Conservation (phyloP, 805 yeast genomes). For the Priceomyces castillae region DNA sequence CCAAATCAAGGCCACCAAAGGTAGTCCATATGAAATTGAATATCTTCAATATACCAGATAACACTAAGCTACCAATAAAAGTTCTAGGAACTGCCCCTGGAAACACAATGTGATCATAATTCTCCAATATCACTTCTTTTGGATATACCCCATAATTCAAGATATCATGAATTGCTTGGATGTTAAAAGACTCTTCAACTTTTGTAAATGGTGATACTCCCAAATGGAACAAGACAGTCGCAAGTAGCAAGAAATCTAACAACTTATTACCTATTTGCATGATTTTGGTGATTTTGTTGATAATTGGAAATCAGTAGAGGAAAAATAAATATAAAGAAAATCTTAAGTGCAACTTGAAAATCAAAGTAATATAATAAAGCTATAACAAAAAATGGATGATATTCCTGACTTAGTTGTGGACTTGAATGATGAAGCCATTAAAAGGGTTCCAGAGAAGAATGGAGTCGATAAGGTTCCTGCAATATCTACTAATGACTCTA, state of each 20-base stretch:
- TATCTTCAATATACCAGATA: slow-evolving; percentile 36
- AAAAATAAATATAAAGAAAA: too few species aligned
- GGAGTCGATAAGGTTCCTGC: background rate
- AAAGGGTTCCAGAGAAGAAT: background rate
- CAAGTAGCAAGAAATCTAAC: slow-evolving; percentile 37
- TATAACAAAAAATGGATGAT: slow-evolving; percentile 17
- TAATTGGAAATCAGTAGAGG: background rate
- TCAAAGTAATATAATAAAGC: too few species aligned
- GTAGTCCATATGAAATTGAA: slow-evolving; percentile 34
- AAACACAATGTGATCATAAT: slow-evolving; percentile 72
- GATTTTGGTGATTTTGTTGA: background rate
- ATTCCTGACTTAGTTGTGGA: slow-evolving; percentile 35
- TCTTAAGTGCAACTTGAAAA: too few species aligned
- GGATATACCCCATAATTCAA: slow-evolving; percentile 55
- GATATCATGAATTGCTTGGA: slow-evolving; percentile 86
- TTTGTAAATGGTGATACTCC: slow-evolving; percentile 76
- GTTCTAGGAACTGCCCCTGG: slow-evolving; percentile 92
- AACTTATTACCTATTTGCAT: slow-evolving; percentile 18
- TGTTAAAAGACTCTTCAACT: slow-evolving; percentile 90
- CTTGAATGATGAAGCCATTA: slow-evolving; percentile 8
- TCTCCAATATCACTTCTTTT: slow-evolving; percentile 23
- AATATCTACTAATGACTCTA: slow-evolving; percentile 3
- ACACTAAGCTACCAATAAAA: slow-evolving; percentile 64
- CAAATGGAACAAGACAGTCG: slow-evolving; percentile 48
- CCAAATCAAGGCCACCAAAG: slow-evolving; percentile 18